phyloP scores from a whole-genome alignment of 805 yeast species.

The Candida maltosa region DNA sequence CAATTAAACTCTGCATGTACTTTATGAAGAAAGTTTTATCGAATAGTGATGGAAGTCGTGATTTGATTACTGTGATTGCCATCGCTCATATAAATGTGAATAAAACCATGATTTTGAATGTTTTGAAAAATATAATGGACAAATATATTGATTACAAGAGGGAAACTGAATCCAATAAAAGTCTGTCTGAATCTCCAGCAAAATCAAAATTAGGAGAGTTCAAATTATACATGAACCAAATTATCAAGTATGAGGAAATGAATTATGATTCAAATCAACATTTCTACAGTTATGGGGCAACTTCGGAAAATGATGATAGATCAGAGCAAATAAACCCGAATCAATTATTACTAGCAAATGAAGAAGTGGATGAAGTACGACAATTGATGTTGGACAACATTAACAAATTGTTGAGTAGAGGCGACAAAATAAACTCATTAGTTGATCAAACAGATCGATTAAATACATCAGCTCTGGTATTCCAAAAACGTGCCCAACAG shows the following conservation, averaged over 20 bases:
- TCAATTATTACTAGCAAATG: conserved; percentile 39
- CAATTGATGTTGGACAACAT: conserved; percentile 71
- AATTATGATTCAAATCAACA: conserved; percentile 34
- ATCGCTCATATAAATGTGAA: conserved; percentile 44
- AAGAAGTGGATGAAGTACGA: conserved; percentile 63
- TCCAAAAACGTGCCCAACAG: conserved; percentile 64
- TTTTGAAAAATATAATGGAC: conserved; percentile 48
- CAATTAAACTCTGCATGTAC: conserved; percentile 34
- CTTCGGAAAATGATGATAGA: conserved; percentile 11
- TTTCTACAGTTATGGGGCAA: conserved; percentile 33
- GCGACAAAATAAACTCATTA: conserved; percentile 67
- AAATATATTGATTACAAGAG: conserved; percentile 44
- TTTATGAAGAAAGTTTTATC: conserved; percentile 45
- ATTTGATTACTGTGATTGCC: conserved; percentile 50
- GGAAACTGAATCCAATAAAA: conserved; percentile 14
- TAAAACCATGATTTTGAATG: conserved; percentile 43
- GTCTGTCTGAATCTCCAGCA: conserved; percentile 3
- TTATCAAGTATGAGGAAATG: conserved; percentile 51
- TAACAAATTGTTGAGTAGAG: conserved; percentile 69
- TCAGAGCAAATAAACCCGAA: conserved; percentile 27
- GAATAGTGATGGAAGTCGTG: conserved; percentile 43
- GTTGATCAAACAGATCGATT: conserved; percentile 79
- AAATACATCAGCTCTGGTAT: conserved; percentile 62
- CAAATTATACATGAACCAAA: conserved; percentile 53
- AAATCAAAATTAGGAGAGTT: conserved; percentile 44